Conservation (phyloP, 352 stramenopile species). For the Plasmopara muralis region DNA sequence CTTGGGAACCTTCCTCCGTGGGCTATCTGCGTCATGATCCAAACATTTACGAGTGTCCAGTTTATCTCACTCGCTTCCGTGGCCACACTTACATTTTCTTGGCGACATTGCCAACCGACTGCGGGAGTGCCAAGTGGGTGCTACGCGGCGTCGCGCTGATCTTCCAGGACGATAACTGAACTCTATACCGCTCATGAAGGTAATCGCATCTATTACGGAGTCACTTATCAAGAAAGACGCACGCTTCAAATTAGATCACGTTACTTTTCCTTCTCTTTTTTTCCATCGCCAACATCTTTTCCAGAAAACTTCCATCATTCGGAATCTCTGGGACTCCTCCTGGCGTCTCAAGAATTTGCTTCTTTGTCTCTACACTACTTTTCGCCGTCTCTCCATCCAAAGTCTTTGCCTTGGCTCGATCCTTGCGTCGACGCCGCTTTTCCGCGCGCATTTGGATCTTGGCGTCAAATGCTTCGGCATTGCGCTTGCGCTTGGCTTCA, state of each 20-base stretch:
- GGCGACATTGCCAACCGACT: conserved; percentile 91
- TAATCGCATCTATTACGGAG: not conserved
- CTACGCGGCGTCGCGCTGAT: conserved; percentile 90
- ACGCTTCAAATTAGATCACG: not conserved
- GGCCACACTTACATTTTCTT: conserved; percentile 96
- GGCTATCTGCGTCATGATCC: conserved; percentile 92
- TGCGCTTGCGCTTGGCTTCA: conserved; percentile 55
- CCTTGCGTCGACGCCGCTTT: conserved; percentile 68
- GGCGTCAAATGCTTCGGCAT: conserved; percentile 59
- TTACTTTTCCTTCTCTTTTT: conserved; percentile 23
- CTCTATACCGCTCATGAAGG: conserved; percentile 10
- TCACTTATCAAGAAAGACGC: not conserved
- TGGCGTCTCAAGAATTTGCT: conserved; percentile 42
- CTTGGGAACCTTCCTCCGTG: conserved; percentile 93
- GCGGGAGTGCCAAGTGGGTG: conserved; percentile 90
- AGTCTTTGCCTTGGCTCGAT: conserved; percentile 48
- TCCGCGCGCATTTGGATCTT: conserved; percentile 66
- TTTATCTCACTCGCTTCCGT: conserved; percentile 96
- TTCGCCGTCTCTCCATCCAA: conserved; percentile 25
- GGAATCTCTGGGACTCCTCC: conserved; percentile 68
- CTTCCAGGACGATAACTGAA: conserved; percentile 93
- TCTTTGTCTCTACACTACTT: conserved; percentile 16
- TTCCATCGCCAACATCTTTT: conserved; percentile 60
- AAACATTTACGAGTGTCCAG: conserved; percentile 92
- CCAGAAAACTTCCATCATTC: conserved; percentile 78